Base-by-base conservation (phyloP, 495 filamentous ascomycete genomes). In the Saxophila tyrrhenica region DNA sequence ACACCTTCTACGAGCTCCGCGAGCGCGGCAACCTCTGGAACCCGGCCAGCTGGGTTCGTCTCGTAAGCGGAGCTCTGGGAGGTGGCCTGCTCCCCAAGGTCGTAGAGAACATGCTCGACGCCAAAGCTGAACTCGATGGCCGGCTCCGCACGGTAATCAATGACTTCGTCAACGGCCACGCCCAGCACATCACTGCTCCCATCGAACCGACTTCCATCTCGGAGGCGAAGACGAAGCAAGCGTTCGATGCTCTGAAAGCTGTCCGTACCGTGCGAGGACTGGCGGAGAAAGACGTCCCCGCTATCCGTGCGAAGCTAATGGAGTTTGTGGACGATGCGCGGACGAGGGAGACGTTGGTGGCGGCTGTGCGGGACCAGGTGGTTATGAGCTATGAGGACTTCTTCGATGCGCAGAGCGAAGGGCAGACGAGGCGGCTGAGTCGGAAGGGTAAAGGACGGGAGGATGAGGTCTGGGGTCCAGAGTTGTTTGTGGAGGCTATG, bases 141-240 rank as follows among this genome's bases (percentile, higher is more conserved):
- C 71, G 84, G 24, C 73, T 95, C 17, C 70, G 89, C 41, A 83
- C 82, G 20, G 81, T 83, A 15, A 92, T 95, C 59, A 85, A 83
- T 48, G 83, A 86, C 21, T 90, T 92, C 59, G 87, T 86, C 25
- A 79, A 78, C 53, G 68, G 67, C 20, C 78, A 77, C 56, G 76
- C 78, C 1, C 64, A 64, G 9, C 69, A 73, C 39, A 83, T 83
- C 73, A 81, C 77, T 1, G 68, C 70, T 23, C 69, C 75, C 0
- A 65, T 81, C 3, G 62, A 62, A 29, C 50, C 57, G 3, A 49
- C 60, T 1, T 51, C 59, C 25, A 48, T 61, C 35, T 41, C 51
- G 10, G 57, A 60, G 13, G 62, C 63, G 13, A 59, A 59, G 32
- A 52, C 47, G 13, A 51, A 60, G 19, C 39, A 38, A 2, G 48